Conservation (phyloP, 257 asterid species). For the Plantago major region DNA sequence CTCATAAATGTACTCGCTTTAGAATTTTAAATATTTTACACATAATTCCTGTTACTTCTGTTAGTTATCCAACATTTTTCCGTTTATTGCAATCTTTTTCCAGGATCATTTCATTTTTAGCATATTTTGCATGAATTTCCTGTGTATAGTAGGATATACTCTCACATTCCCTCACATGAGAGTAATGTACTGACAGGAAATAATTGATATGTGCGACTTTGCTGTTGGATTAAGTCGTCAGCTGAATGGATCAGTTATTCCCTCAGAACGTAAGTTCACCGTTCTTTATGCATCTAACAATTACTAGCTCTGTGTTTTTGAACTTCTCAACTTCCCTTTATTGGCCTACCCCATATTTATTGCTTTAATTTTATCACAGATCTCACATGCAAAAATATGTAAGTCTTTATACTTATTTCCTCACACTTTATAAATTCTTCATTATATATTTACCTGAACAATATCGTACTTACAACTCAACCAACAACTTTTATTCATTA, state of each 20-base stretch:
- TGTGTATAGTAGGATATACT: slow-evolving; percentile 6
- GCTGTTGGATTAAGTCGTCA: slow-evolving; percentile 99
- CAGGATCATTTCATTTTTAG: not conserved
- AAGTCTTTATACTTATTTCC: too few species aligned
- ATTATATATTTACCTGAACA: too few species aligned
- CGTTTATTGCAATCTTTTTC: too few species aligned
- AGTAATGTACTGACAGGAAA: slow-evolving; percentile 57
- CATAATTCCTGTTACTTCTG: not conserved
- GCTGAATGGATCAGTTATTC: slow-evolving; percentile 92
- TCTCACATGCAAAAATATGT: too few species aligned
- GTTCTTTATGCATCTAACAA: slow-evolving; percentile 7
- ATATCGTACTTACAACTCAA: too few species aligned
- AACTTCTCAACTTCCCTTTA: too few species aligned
- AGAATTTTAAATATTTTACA: not conserved
- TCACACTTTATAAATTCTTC: too few species aligned
- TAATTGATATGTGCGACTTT: slow-evolving; percentile 98
- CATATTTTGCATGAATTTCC: not conserved
- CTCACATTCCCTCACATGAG: slow-evolving; percentile 19
- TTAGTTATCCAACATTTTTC: too few species aligned
- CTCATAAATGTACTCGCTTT: not conserved
- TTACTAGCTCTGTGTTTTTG: too few species aligned
- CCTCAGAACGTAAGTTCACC: slow-evolving; percentile 91
- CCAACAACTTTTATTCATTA: too few species aligned
- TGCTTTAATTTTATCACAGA: too few species aligned
- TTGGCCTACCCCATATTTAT: too few species aligned